Evolutionary conservation across 2,329 filamentous ascomycete species (phyloP).

Genomic region (Colletotrichum tropicale): DNA sequence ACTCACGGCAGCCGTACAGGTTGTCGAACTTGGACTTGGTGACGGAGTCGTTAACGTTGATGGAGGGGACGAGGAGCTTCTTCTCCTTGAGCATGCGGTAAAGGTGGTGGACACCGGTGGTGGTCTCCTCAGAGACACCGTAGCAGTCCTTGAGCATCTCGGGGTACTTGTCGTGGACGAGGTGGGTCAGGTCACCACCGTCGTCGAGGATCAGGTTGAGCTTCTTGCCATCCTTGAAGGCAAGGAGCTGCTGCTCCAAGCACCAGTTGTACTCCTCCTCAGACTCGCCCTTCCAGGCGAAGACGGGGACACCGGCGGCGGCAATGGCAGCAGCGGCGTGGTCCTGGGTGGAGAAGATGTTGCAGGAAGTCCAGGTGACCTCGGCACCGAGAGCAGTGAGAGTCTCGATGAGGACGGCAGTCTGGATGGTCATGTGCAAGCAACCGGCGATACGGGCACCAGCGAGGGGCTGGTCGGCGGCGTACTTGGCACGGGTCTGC

Average conservation of each 20-base stretch:
- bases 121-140: conserved; percentile 99
- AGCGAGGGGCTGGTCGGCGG: conserved; percentile 87
- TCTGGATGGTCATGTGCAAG: conserved; percentile 99
- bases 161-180: conserved; percentile 98
- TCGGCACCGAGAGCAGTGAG: conserved; percentile 93
- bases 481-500: conserved; percentile 92
- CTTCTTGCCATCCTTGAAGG: conserved; percentile 96
- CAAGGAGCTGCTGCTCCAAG: conserved; percentile 94
- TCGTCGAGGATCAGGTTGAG: conserved; percentile 99
- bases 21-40: conserved; percentile 99
- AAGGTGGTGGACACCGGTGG: conserved; percentile 98
- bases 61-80: conserved; percentile 88
- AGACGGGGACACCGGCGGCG: conserved; percentile 87
- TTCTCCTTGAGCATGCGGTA: conserved; percentile 96
- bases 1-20: conserved; percentile 99
- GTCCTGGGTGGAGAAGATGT: conserved; percentile 99
- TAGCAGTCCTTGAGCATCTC: conserved; percentile 98
- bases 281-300: conserved; percentile 85
- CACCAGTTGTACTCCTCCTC: conserved; percentile 99
- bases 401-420: conserved; percentile 98
- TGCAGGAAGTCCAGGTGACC: conserved; percentile 99
- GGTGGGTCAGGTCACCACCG: conserved; percentile 93
- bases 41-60: conserved; percentile 99
- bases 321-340: conserved; percentile 98
- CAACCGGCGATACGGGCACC: conserved; percentile 97